Base-by-base conservation (phyloP, 2,329 filamentous ascomycete genomes). In the Pseudogymnoascus sp. region DNA sequence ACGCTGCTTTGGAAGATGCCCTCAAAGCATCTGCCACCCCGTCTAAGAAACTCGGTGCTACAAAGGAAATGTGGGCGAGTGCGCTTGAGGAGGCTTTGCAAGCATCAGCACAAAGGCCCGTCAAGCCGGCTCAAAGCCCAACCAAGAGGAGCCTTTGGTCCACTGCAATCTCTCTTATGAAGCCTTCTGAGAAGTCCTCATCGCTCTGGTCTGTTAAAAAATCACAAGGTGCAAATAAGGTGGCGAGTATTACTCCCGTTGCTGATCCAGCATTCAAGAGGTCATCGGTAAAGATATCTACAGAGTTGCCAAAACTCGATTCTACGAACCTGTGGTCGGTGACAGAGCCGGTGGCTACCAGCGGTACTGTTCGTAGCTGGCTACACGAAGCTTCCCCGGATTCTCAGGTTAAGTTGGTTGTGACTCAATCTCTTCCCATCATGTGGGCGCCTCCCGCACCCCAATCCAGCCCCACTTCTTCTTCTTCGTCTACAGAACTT, bases 391-490 rank as follows among this genome's bases (percentile, higher is more conserved):
- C 47, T 54, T 11, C 47, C 29, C 47, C 47, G 5, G 47, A 17
- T 54, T 54, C 29, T 17, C 26, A 54, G 47, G 29, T 21, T 33
- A 8, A 54, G 24, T 54, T 54, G n/a, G 47, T 54, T 33, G 29
- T 54, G 47, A 54, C 47, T 54, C 47, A 54, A 17, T 54, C 47
- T 54, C n/a, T 54, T 54, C 29, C 47, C 47, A 54, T 54, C 47
- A 54, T 54, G 47, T 54, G 47, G 47, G 17, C 47, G 47, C 47
- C 47, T 54, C 47, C 47, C 47, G 29, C 47, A 54, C 47, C 47
- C n/a, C 29, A 8, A 54, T 54, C 47, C 5, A 54, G 47, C 15
- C 47, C 47, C 47, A 54, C 47, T 54, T 54, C 47, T 54, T 54
- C 29, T 54, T 33, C 29, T 33, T 33, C 47, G 47, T 54, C 47